Base-by-base conservation (phyloP, 352 stramenopile genomes). In the Globisporangium ultimum region DNA sequence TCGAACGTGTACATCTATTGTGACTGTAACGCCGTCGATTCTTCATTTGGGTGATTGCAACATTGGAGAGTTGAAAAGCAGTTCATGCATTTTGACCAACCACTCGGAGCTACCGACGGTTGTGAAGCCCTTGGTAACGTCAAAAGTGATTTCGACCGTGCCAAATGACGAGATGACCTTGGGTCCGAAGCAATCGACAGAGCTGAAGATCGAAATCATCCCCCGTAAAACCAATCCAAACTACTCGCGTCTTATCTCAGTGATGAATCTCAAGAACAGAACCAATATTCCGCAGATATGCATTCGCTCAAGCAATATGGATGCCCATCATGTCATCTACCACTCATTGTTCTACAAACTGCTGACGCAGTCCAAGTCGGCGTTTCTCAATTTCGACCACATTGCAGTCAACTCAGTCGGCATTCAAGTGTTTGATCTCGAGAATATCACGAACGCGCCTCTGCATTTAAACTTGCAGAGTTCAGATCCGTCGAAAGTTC, bases 281-380 rank as follows among this genome's bases (percentile, higher is more conserved):
- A 74, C 68, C 58, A 96, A 96, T 47, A 78, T 89, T 18, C 73
- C 86, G 17, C 83, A 94, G 61, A 86, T 96, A 24, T 95, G 86
- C 41, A 86, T 96, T 10, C 84, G 86, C 10, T 95, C 85, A 12
- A 94, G 86, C 72, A 96, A 96, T 63, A 96, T 96, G 87, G 87
- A 96, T 49, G 86, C 87, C 1, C 85, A 96, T 51, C 86, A 95
- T 58, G 87, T 96, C 32, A 96, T 96, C 55, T 96, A 96, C 56
- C 87, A 96, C 57, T 96, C 87, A 34, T 66, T 95, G 36, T 96
- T 95, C 59, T 96, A 96, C 82, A 94, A 93, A 53, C 70, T 96
- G 21, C 55, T 94, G 55, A 96, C 87, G 18, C 84, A 83, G 43
- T 91, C 84, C 24, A 86, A 77, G 54, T 93, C 85, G 13, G 87